A percentile compares a stretch with the other conserved stretches of the same genome.
Conservation (phyloP, 2,329 filamentous ascomycete species). For the Penicillium sp. region DNA sequence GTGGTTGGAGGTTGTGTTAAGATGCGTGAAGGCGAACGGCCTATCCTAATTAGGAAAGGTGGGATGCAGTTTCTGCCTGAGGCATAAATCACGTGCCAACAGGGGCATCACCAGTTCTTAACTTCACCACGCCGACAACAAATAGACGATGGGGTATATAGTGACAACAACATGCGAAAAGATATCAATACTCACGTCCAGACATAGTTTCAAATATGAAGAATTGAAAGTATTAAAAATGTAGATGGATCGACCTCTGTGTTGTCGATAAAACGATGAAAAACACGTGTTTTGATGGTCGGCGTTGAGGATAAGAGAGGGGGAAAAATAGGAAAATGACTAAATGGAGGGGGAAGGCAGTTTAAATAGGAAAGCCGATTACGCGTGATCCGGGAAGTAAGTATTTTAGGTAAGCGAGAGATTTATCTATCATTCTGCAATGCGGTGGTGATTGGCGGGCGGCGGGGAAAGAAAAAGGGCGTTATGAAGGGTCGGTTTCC, state of each 20-base stretch:
- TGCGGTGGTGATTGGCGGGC: constrained; percentile 37
- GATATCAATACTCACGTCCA: constrained; percentile 40
- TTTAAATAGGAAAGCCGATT: constrained; percentile 38
- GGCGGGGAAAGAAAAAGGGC: constrained; percentile 33
- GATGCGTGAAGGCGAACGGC: not conserved
- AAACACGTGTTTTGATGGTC: constrained; percentile 14
- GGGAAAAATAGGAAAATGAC: constrained; percentile 19
- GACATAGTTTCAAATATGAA: constrained; percentile 34
- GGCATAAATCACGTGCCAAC: constrained; percentile 28
- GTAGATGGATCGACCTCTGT: constrained; percentile 3
- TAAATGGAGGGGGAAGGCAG: constrained; percentile 17
- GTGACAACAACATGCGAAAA: constrained; percentile 1
- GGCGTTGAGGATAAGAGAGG: constrained; percentile 6
- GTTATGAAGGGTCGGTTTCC: constrained; percentile 45
- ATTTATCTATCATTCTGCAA: constrained; percentile 27
- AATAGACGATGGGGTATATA: not conserved
- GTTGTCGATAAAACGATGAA: constrained; percentile 18
- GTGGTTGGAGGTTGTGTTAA: constrained; percentile 11
- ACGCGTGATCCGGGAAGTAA: constrained; percentile 29
- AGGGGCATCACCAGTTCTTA: constrained; percentile 20
- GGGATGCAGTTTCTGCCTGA: constrained; percentile 16
- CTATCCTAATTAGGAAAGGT: constrained; percentile 14
- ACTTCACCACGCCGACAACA: constrained; percentile 10
- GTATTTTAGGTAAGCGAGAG: constrained; percentile 26
- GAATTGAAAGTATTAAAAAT: constrained; percentile 17